Evolutionary conservation across 768 basidiomycete genomes (phyloP), one percentile per base, ranked within the genome.

Genomic region (Baorangia bicolor): DNA sequence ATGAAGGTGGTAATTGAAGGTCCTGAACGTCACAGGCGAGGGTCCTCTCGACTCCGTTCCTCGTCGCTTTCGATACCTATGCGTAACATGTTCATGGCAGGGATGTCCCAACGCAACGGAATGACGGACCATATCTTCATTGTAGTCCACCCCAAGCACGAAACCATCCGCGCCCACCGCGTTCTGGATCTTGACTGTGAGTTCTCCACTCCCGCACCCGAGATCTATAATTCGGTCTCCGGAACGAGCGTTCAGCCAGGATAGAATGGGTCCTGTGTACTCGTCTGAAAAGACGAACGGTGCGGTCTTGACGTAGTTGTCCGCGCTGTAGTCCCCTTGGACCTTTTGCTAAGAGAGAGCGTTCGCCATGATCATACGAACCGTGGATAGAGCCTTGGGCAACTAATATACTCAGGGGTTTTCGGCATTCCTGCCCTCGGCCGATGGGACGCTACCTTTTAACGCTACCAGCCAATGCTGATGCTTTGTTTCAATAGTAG

Each of bases 171-270:
- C 39, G 23, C 60, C 75, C 6, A 94, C 88, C 16, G 77, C 62
- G 13, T 77, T 66, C 44, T 80, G 75, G 30, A 95, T 75, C 52
- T 79, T 71, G 45, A 80, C 59, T 0, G 88, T 90, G 14, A 94
- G 73, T 59, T 94, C 87, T 0, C 91, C 92, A 42, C 85, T 91
- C 18, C 93, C 92, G 64, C 92, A 94, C 3, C 92, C 92, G 41
- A 92, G 71, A 62, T 92, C 90, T 55, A 88, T 74, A 42, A 93
- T 85, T 46, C 76, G 76, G 61, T 92, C 87, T 2, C 90, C 90
- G 0, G 81, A 78, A 58, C 79, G 60, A 0, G 89, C 77, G n/a
- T 79, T 70, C 12, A 94, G 77, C 28, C 90, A 74, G 3, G 77
- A 75, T 13, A 91, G 68, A 21, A 93, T 77, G 10, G 86, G 73